Conservation (phyloP, 805 yeast genomes). For the Teunomyces lycoperdinae region DNA sequence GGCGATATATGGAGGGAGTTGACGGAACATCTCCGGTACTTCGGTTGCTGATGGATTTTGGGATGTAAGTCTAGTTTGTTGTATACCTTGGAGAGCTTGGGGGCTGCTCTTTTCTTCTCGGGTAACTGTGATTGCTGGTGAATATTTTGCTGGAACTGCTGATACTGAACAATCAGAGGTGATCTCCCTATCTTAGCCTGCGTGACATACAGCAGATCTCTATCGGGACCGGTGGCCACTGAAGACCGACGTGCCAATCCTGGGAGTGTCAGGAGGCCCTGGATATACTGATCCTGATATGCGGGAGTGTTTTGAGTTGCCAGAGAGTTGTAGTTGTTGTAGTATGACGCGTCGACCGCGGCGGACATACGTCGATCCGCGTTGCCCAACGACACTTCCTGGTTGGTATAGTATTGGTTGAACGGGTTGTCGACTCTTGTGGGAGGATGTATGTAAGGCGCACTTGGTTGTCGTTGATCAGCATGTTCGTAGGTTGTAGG, state of each 20-base stretch:
- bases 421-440: slow-evolving; percentile 46
- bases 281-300: slow-evolving; percentile 9
- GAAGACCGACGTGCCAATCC: slow-evolving; percentile 9
- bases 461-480: slow-evolving; percentile 15
- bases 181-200: slow-evolving; percentile 21
- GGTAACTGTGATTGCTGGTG: slow-evolving; percentile 14
- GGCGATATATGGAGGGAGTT: slow-evolving; percentile 73
- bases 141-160: slow-evolving; percentile 29
- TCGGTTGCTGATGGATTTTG: slow-evolving; percentile 56
- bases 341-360: slow-evolving; percentile 30
- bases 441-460: slow-evolving; percentile 39
- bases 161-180: slow-evolving; percentile 33
- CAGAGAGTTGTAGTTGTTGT: slow-evolving; percentile 14
- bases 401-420: slow-evolving; percentile 39
- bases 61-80: slow-evolving; percentile 59
- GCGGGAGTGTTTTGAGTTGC: slow-evolving; percentile 3
- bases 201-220: slow-evolving; percentile 10
- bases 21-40: slow-evolving; percentile 66
- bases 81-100: slow-evolving; percentile 44
- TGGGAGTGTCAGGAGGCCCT: slow-evolving; percentile 7
- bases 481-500: slow-evolving; percentile 52
- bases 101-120: slow-evolving; percentile 33
- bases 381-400: slow-evolving; percentile 30
- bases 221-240: slow-evolving; percentile 4
- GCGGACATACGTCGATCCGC: slow-evolving; percentile 38